Percentiles rank a stretch among this genome's conserved stretches.
Evolutionary conservation across 495 filamentous ascomycete species (phyloP).

Genomic region (Penicillium bialowiezense): DNA sequence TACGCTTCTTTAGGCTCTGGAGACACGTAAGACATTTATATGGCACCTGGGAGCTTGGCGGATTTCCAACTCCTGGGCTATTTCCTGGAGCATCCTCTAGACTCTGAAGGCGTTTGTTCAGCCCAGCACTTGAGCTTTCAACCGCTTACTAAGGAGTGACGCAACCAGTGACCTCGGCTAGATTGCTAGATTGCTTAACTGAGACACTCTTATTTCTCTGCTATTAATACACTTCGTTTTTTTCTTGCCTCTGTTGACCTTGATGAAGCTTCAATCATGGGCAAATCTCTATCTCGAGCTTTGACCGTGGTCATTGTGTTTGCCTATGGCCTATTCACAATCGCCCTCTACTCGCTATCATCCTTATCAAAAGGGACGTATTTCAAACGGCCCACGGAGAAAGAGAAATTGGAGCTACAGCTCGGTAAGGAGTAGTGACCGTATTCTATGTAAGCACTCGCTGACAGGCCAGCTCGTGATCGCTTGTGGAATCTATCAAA

Average conservation of each 20-base stretch:
- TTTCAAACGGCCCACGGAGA: constrained; percentile 35
- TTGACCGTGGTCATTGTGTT: constrained; percentile 20
- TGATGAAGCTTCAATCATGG: constrained; percentile 20
- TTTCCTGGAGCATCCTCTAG: no score
- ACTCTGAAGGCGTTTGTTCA: no score
- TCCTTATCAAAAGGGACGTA: constrained; percentile 26
- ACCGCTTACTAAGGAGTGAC: constrained; percentile 6
- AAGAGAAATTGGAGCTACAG: constrained; percentile 37
- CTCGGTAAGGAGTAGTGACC: constrained; percentile 25
- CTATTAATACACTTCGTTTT: neutral
- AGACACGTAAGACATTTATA: no score
- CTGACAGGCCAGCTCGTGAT: constrained; percentile 31
- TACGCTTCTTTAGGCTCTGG: no score
- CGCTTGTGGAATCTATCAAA: constrained; percentile 47
- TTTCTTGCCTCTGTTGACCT: neutral
- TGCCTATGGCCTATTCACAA: constrained; percentile 35
- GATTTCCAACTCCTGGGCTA: no score
- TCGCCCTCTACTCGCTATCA: constrained; percentile 26
- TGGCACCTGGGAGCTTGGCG: no score
- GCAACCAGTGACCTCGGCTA: neutral
- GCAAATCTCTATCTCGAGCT: constrained; percentile 10
- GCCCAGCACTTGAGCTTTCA: no score
- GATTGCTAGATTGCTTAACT: neutral
- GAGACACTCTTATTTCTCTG: neutral
- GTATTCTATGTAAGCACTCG: neutral